Base-by-base conservation (phyloP, 2,329 filamentous ascomycete genomes). In the Fusarium phyllophilum region DNA sequence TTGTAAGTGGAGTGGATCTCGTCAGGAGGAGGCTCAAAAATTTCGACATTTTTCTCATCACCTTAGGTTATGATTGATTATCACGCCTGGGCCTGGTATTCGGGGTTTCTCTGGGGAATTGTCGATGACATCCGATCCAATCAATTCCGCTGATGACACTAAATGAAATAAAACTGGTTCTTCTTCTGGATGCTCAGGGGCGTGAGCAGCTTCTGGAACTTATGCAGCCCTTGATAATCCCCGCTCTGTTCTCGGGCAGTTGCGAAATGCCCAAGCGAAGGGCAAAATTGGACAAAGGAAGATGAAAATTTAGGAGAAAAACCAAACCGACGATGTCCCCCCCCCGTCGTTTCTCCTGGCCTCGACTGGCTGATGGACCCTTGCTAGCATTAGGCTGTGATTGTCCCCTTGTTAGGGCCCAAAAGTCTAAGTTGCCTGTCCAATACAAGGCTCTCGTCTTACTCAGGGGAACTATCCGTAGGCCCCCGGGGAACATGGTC, bases 401-500 rank as follows among this genome's bases (percentile, higher is more conserved):
- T 65, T 41, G 22, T 22, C 39, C 60, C 72, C 59, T 70, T 73
- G 54, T 62, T 48, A 65, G 39, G 67, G 57, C 69, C 52, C 54
- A 73, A 66, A 70, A 70, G 60, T 52, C 46, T 65, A 70, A 70
- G 59, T 66, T 70, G 52, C 29, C 67, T 36, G 36, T 74, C 75
- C 75, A 76, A 76, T 68, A 48, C 45, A 57, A 70, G 66, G 67
- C 72, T 44, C 65, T 62, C 67, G 66, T 64, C 65, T 66, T 65
- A 51, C 59, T 68, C 75, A 72, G 74, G 76, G 76, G 67, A 75
- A 69, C 72, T 74, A 72, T 60, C 41, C 68, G 34, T 72, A 63
- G 62, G 55, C 62, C 66, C 67, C 72, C 66, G 72, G 54, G 48
- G 55, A 31, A 70, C 64, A 76, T 68, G 75, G 63, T 65, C 68